Evolutionary conservation across 805 yeast species (phyloP), one percentile per base, ranked within the genome.

Genomic region (Lipomyces starkeyi): DNA sequence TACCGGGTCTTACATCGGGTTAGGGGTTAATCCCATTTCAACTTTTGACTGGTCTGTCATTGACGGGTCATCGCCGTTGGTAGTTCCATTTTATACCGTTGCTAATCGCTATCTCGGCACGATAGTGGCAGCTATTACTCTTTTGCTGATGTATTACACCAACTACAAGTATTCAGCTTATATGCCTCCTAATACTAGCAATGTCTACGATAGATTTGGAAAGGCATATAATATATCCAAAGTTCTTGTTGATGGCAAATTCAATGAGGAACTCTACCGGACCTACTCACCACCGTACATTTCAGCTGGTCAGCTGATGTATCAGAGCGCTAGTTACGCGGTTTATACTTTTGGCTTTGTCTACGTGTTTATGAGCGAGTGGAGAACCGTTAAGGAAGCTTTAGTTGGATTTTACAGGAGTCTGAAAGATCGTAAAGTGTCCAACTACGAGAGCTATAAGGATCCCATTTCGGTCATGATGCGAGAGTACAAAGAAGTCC

Each of bases 301-400:
- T 64, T 80, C 90, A 37, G 67, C 69, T 54, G 69, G 69, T 14
- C 11, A 83, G 87, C n/a, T 84, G 88, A 1, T 86, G 83, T 74
- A 83, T 86, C 35, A 20, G 58, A 58, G 69, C 14, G 67, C 67
- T 35, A 14, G 54, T 34, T 66, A 63, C 37, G 75, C 88, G 13
- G 80, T 86, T 7, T 86, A 87, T 73, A 89, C 89, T 73, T 81
- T 80, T 78, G 83, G 83, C 62, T 86, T 88, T 78, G 91, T 91
- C 0, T 84, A 91, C 6, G 84, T 88, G 66, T 81, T 86, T 34
- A 86, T 91, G 5, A 85, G 88, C 5, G 79, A 89, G 63, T 81
- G 84, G n/a, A 91, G 88, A 25, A 78, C 77, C 13, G 78, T 88
- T 27, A 88, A 85, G n/a, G 65, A 79, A 89, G 89, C 74, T 85